Evolutionary conservation across 2,329 filamentous ascomycete genomes (phyloP), one percentile per base, ranked within the genome.

Genomic region (Fonsecaea monophora): DNA sequence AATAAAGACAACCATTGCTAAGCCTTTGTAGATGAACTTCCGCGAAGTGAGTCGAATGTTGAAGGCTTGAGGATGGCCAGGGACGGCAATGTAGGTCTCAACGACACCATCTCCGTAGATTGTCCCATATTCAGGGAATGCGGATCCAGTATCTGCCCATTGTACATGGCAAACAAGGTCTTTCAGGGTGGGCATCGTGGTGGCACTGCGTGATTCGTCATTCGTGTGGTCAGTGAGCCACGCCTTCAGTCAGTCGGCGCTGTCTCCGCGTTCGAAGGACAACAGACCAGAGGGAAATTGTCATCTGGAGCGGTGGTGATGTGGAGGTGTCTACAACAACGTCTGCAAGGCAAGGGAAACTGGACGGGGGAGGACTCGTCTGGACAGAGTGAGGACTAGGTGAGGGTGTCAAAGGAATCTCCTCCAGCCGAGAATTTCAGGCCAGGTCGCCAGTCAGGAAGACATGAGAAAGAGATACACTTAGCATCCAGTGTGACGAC

Each of bases 1-100:
- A 48, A 86, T 85, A 76, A 82, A 87, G 32, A 87, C 84, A 67
- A 83, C 84, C 74, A 84, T 81, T 1, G 84, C 81, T 10, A 87
- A 74, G 0, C 85, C 85, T 30, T 82, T 78, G 0, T 82, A 82
- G 68, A 87, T 84, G 75, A 82, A 87, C 35, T 79, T 81, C 40
- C 75, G 75, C 0, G 83, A 83, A 2, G 75, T 79, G 45, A 87
- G 77, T 66, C 80, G 82, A 40, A 87, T 76, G 21, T 76, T 79
- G 74, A 87, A 87, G 0, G 78, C 74, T 13, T 77, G 74, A 54
- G 77, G 74, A 40, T 71, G 70, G 35, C 60, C 60, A 2, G 85
- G 84, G 3, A 87, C 78, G 4, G 82, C 78, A 65, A 87, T 77
- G 70, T 81, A 85, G 4, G 81, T 82, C 62, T 85, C 81, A 40